Conservation (phyloP, 1,284 basidiomycete genomes). For the Ustilago xerochloae region DNA sequence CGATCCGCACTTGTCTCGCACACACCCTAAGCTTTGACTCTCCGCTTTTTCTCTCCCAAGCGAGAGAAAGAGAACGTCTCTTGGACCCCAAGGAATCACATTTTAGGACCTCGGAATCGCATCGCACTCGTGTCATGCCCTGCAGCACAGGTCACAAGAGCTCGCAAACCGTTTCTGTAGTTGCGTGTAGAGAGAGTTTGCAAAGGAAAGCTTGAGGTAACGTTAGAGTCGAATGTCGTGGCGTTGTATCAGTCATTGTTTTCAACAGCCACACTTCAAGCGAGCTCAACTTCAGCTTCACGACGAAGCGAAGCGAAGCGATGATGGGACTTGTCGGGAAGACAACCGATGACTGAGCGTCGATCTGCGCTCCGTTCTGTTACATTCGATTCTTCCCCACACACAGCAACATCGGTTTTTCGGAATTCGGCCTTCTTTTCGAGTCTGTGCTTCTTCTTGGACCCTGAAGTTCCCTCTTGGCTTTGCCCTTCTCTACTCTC, state of each 20-base stretch:
- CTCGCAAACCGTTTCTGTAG: too few relatives aligned
- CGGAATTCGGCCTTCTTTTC: neutral
- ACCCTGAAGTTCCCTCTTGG: neutral
- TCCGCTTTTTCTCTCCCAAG: neutral
- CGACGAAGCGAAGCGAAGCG: neutral
- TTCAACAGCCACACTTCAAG: too few relatives aligned
- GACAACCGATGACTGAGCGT: constrained; percentile 11
- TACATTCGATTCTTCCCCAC: neutral
- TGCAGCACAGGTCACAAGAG: too few relatives aligned
- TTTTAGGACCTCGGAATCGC: too few relatives aligned
- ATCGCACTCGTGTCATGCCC: too few relatives aligned
- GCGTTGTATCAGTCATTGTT: too few relatives aligned
- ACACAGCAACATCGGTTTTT: neutral
- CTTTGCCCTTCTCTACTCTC: neutral
- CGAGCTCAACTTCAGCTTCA: too few relatives aligned
- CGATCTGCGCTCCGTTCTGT: neutral
- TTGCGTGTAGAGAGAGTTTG: too few relatives aligned
- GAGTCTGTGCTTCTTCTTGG: neutral
- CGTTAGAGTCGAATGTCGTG: too few relatives aligned
- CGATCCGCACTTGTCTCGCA: neutral
- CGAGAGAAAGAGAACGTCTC: neutral
- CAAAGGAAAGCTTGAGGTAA: too few relatives aligned
- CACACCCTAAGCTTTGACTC: too few relatives aligned
- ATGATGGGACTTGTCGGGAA: too few relatives aligned
- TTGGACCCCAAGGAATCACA: neutral